phyloP scores from a whole-genome alignment of 148 eudicot genomes.

The Pouteria glomerata region DNA sequence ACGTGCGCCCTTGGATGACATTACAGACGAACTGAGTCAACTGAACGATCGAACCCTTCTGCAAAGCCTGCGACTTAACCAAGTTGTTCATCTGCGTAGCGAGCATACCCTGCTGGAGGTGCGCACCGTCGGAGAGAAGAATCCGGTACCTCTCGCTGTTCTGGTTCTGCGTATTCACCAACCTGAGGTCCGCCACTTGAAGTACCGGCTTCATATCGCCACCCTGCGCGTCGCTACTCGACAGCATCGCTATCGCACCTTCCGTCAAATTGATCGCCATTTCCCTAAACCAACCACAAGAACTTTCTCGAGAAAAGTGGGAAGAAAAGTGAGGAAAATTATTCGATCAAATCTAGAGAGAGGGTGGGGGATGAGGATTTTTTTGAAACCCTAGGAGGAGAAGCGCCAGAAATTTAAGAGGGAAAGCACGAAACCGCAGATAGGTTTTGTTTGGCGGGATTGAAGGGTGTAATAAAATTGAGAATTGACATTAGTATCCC shows the following conservation, averaged over 20 bases:
- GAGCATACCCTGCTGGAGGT: conserved; percentile 70
- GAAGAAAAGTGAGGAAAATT: background rate
- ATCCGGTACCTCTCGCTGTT: conserved; percentile 49
- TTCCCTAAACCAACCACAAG: background rate
- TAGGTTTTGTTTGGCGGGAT: background rate
- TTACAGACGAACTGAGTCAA: conserved; percentile 44
- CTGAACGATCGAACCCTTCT: conserved; percentile 59
- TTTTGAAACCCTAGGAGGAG: background rate
- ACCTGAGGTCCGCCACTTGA: conserved; percentile 49
- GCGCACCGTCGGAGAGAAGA: conserved; percentile 57
- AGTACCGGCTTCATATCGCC: conserved; percentile 40
- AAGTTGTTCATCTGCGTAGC: conserved; percentile 65
- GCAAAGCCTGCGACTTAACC: conserved; percentile 33
- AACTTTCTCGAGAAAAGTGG: background rate
- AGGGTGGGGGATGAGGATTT: background rate
- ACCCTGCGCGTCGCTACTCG: conserved; percentile 17
- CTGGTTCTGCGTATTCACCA: conserved; percentile 34
- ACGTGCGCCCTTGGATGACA: conserved; percentile 44
- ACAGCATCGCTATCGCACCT: conserved; percentile 44
- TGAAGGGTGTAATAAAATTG: background rate
- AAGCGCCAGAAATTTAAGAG: conserved; percentile 5
- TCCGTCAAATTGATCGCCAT: conserved; percentile 39
- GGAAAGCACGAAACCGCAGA: background rate
- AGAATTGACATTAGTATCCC: conserved; percentile 3
- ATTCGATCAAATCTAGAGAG: background rate